These are phyloP conservation scores for Termitomyces sp. DNA, from an alignment of 768 basidiomycete species.

Conservation along the genomic window DNA sequence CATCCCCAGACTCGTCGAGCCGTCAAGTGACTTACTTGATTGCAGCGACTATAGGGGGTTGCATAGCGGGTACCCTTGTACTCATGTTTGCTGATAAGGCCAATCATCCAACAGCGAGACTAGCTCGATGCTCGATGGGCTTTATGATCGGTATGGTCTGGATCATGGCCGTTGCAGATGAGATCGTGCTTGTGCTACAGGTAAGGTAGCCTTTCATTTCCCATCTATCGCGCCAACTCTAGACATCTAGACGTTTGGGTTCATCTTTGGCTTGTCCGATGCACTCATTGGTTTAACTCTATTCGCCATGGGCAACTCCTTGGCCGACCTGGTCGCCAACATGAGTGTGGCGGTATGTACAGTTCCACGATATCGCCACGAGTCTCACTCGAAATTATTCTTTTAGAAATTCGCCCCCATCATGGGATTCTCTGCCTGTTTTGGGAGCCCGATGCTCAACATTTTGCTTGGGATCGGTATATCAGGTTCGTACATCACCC, in stretches of 20 bases:
- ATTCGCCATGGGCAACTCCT: conserved; percentile 94
- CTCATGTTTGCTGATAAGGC: conserved; percentile 59
- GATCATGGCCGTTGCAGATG: conserved; percentile 98
- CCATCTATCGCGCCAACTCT: neutral
- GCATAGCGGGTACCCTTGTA: conserved; percentile 51
- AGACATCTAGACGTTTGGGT: conserved; percentile 72
- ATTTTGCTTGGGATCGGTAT: conserved; percentile 89
- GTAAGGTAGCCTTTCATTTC: conserved; percentile 35
- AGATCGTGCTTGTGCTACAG: conserved; percentile 87
- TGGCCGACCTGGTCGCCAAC: conserved; percentile 96
- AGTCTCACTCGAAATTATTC: neutral
- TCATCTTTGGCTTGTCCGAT: conserved; percentile 93
- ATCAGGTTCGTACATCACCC: conserved; percentile 83
- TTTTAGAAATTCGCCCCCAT: conserved; percentile 76
- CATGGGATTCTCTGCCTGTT: conserved; percentile 96
- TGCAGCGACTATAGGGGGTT: conserved; percentile 51
- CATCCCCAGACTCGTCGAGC: conserved; percentile 36
- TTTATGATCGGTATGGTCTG: conserved; percentile 90
- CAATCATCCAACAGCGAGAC: conserved; percentile 48
- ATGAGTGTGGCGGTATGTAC: conserved; percentile 82
- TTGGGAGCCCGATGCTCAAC: conserved; percentile 91
- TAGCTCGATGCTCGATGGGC: conserved; percentile 84
- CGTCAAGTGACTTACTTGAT: conserved; percentile 50
- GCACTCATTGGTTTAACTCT: conserved; percentile 96
- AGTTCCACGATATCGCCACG: neutral